A percentile compares a stretch with the other conserved stretches of the same genome.
Conservation (phyloP, 2,329 filamentous ascomycete genomes). For the Akanthomyces lecanii region DNA sequence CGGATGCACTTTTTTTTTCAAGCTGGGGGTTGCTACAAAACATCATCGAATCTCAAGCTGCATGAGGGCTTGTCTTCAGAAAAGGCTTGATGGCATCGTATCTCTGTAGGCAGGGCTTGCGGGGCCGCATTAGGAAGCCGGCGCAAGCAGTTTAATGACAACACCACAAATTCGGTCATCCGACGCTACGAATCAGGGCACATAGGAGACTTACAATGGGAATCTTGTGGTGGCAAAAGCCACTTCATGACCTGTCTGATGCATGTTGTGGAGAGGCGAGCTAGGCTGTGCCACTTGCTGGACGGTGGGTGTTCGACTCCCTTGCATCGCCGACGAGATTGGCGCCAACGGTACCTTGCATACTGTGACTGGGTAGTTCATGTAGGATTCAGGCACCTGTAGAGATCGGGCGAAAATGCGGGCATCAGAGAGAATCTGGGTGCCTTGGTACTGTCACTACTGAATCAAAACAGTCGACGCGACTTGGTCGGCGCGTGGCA, state of each 20-base stretch:
- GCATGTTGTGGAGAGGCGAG: constrained; percentile 7
- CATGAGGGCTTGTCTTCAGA: neutral
- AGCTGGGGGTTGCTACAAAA: neutral
- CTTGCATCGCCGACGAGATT: constrained; percentile 15
- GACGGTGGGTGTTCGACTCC: constrained; percentile 3
- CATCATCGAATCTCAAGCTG: neutral
- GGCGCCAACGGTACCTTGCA: constrained; percentile 5
- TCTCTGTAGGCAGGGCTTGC: neutral
- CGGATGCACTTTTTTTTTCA: neutral
- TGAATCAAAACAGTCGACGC: constrained; percentile 12
- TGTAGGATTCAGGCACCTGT: constrained; percentile 1
- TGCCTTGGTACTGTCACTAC: constrained; percentile 7
- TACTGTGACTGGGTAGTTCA: neutral
- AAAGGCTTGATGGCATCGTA: neutral
- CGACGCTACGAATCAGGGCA: neutral
- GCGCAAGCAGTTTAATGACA: constrained; percentile 6
- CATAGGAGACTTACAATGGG: neutral
- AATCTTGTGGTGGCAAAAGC: constrained; percentile 5
- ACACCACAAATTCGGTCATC: neutral
- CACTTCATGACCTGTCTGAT: constrained; percentile 4
- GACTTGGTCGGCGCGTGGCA: neutral
- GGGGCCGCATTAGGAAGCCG: neutral
- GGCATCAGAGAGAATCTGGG: neutral
- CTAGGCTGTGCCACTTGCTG: constrained; percentile 14
- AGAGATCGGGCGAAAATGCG: constrained; percentile 7